These are phyloP conservation scores for Penicillium freii DNA, from an alignment of 2,329 filamentous ascomycete genomes.

Conservation along the genomic window DNA sequence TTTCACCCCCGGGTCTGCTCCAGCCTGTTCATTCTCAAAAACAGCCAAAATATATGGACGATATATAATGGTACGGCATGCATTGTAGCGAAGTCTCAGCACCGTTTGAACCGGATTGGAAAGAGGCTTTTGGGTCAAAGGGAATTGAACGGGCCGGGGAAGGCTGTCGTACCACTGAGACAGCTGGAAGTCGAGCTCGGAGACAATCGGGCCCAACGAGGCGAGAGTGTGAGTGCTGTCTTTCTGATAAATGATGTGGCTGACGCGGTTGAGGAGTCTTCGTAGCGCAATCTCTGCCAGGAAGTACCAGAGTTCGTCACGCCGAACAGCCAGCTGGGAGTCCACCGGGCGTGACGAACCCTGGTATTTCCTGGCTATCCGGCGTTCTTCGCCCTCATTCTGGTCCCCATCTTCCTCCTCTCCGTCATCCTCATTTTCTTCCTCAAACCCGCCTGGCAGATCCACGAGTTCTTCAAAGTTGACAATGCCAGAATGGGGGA, in stretches of 20 bases:
- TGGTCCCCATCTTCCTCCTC: conserved; percentile 14
- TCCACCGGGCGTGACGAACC: neutral
- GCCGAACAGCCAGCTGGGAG: conserved; percentile 34
- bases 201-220: conserved; percentile 72
- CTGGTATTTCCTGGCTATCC: neutral
- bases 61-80: conserved; percentile 83
- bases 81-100: conserved; percentile 75
- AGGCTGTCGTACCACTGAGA: conserved; percentile 82
- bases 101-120: conserved; percentile 77
- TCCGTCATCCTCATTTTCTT: conserved; percentile 53
- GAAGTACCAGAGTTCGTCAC: conserved; percentile 83
- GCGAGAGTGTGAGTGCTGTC: conserved; percentile 69
- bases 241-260: conserved; percentile 75
- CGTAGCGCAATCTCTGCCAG: conserved; percentile 77
- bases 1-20: conserved; percentile 68
- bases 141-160: conserved; percentile 72
- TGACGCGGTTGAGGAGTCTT: conserved; percentile 73
- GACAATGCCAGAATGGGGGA: conserved; percentile 79
- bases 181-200: conserved; percentile 77
- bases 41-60: conserved; percentile 79
- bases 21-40: conserved; percentile 71
- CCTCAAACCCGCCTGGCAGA: conserved; percentile 72
- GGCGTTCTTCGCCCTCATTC: conserved; percentile 2
- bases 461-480: conserved; percentile 79
- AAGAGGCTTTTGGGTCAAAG: conserved; percentile 65